These are phyloP conservation scores for Entophlyctis luteolus DNA, from an alignment of 192 early-diverging fungal genomes.

Conservation along the genomic window DNA sequence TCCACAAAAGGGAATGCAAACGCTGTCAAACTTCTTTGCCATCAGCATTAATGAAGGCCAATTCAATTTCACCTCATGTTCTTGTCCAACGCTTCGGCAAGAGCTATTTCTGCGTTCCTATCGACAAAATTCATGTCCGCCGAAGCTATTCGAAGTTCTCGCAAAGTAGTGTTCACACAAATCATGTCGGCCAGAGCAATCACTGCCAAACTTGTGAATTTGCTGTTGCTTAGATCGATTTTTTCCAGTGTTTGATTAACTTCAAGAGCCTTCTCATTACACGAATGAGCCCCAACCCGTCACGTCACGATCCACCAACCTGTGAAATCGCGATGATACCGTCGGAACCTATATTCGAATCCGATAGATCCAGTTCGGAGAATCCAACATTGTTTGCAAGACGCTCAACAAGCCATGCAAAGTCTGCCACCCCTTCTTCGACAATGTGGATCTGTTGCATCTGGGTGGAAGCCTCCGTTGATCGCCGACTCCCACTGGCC, in stretches of 20 bases:
- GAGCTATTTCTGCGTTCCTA: neutral
- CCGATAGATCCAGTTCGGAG: neutral
- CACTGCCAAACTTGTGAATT: neutral
- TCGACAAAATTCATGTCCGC: neutral
- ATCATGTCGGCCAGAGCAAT: neutral
- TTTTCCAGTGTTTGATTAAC: slow-evolving; percentile 1
- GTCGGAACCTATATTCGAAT: neutral
- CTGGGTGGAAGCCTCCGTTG: no score
- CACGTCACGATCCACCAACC: neutral
- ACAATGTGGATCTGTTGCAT: neutral
- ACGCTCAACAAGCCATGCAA: slow-evolving; percentile 3
- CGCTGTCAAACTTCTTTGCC: neutral
- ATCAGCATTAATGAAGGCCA: no score
- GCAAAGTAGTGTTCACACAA: slow-evolving; percentile 1
- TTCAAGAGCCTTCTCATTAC: slow-evolving; percentile 5
- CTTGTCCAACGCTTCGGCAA: neutral
- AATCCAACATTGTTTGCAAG: slow-evolving; percentile 10
- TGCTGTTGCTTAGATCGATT: neutral
- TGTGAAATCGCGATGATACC: neutral
- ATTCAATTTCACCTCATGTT: no score
- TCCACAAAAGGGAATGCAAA: neutral
- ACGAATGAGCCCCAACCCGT: neutral
- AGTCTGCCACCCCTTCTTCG: slow-evolving; percentile 8
- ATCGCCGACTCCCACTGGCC: no score
- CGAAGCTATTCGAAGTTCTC: neutral